These are phyloP conservation scores for Hemileia vastatrix DNA, from an alignment of 1,284 basidiomycete genomes.

Conservation along the genomic window DNA sequence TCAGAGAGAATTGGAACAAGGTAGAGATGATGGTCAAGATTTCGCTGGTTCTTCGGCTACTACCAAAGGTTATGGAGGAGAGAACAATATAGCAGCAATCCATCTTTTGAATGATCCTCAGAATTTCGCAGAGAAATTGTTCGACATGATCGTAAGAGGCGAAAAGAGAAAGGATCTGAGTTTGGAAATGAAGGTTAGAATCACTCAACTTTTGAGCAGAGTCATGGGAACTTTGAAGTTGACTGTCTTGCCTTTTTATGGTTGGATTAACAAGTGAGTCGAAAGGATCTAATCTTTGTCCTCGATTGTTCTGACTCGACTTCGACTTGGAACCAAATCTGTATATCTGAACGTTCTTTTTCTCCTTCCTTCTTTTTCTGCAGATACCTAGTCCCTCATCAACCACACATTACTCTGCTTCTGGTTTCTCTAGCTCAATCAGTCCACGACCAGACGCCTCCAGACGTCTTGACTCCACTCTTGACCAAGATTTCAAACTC, in stretches of 20 bases:
- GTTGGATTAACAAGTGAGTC: conserved; percentile 67
- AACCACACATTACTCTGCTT: conserved; percentile 85
- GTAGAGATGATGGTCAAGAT: conserved; percentile 25
- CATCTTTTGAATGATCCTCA: conserved; percentile 92
- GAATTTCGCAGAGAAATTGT: conserved; percentile 87
- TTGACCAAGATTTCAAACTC: conserved; percentile 84
- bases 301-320: not conserved
- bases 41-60: not conserved
- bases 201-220: conserved; percentile 94
- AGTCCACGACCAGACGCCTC: conserved; percentile 88
- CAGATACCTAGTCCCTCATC: conserved; percentile 88
- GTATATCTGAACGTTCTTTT: too few species aligned
- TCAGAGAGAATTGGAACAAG: conserved; percentile 62
- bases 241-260: conserved; percentile 90
- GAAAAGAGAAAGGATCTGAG: conserved; percentile 86
- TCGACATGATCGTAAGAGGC: conserved; percentile 71
- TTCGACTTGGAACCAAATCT: not conserved
- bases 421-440: conserved; percentile 90
- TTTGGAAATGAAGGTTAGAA: conserved; percentile 92
- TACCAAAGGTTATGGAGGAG: conserved; percentile 54
- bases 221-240: conserved; percentile 89
- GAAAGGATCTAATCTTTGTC: not conserved
- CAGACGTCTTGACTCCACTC: conserved; percentile 79
- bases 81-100: conserved; percentile 51
- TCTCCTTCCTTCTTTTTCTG: not conserved